A percentile compares a stretch with the other conserved stretches of the same genome.
phyloP scores from a whole-genome alignment of 2,329 filamentous ascomycete genomes.

The Talaromyces marneffei region DNA sequence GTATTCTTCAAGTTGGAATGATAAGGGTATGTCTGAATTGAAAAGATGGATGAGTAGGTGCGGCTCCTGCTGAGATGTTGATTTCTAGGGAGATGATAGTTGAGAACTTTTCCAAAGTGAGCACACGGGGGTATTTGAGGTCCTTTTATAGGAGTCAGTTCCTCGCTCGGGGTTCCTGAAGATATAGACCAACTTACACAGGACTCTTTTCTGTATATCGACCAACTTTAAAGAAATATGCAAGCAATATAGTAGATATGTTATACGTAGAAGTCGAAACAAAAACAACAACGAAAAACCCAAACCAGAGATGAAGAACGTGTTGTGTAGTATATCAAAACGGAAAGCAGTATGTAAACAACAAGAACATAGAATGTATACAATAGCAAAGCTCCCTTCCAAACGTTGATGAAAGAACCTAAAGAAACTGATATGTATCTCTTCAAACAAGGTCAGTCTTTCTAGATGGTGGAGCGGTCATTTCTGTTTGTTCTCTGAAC shows the following conservation, averaged over 20 bases:
- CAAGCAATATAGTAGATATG: not conserved
- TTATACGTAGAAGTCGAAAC: constrained; percentile 2
- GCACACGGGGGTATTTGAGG: constrained; percentile 1
- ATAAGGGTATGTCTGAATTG: no score
- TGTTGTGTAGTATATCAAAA: constrained; percentile 6
- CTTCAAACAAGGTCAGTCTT: not conserved
- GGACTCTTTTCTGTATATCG: not conserved
- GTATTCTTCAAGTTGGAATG: not conserved
- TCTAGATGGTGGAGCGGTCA: constrained; percentile 7
- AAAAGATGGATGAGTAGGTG: not conserved
- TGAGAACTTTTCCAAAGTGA: not conserved
- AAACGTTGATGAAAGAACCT: not conserved
- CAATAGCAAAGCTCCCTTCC: constrained; percentile 1
- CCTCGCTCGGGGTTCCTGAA: not conserved
- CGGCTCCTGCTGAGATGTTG: not conserved
- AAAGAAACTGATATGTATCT: not conserved
- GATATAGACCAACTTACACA: not conserved
- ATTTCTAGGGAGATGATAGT: not conserved
- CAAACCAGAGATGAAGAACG: not conserved
- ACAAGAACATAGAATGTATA: constrained; percentile 2
- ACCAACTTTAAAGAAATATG: not conserved
- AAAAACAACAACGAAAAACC: not conserved
- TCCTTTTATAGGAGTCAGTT: constrained; percentile 5
- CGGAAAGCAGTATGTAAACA: not conserved
- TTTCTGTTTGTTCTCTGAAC: constrained; percentile 9